These are phyloP conservation scores for Fragosphaeria purpurea DNA, from an alignment of 2,329 filamentous ascomycete genomes.

Conservation along the genomic window DNA sequence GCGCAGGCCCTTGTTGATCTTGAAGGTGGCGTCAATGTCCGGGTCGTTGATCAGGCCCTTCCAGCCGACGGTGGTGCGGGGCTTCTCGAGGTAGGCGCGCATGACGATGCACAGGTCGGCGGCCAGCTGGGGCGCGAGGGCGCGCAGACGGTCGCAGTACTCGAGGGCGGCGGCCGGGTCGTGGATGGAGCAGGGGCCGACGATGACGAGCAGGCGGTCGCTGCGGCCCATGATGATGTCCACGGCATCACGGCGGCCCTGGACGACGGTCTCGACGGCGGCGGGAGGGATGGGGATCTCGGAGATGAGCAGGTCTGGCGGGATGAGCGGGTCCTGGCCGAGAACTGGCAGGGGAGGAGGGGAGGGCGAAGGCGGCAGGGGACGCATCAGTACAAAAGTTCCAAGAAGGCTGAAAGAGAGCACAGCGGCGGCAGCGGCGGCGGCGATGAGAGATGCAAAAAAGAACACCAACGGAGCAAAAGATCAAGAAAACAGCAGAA, in stretches of 20 bases:
- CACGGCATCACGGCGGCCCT: slow-evolving; percentile 58
- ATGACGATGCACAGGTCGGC: slow-evolving; percentile 87
- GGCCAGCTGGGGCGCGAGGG: slow-evolving; percentile 67
- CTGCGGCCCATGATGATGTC: slow-evolving; percentile 68
- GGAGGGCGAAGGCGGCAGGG: neutral
- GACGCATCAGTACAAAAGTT: too few relatives aligned
- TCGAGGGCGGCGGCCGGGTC: slow-evolving; percentile 81
- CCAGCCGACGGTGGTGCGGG: slow-evolving; percentile 95
- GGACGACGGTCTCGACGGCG: slow-evolving; percentile 58
- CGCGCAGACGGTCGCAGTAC: slow-evolving; percentile 72
- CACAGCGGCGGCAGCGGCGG: neutral
- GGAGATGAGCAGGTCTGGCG: slow-evolving; percentile 73
- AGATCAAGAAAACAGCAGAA: too few relatives aligned
- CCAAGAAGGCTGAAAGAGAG: neutral
- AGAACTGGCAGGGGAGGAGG: slow-evolving; percentile 49
- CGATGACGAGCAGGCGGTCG: slow-evolving; percentile 86
- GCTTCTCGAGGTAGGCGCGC: slow-evolving; percentile 98
- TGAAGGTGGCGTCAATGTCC: slow-evolving; percentile 91
- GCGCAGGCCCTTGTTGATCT: slow-evolving; percentile 97
- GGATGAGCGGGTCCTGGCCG: slow-evolving; percentile 88
- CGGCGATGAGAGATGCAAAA: neutral
- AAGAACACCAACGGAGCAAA: too few relatives aligned
- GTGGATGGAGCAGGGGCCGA: slow-evolving; percentile 95
- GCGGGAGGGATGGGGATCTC: slow-evolving; percentile 65
- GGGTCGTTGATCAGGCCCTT: slow-evolving; percentile 99